Evolutionary conservation across 768 basidiomycete genomes (phyloP).

Genomic region (Serpula lacrymans): DNA sequence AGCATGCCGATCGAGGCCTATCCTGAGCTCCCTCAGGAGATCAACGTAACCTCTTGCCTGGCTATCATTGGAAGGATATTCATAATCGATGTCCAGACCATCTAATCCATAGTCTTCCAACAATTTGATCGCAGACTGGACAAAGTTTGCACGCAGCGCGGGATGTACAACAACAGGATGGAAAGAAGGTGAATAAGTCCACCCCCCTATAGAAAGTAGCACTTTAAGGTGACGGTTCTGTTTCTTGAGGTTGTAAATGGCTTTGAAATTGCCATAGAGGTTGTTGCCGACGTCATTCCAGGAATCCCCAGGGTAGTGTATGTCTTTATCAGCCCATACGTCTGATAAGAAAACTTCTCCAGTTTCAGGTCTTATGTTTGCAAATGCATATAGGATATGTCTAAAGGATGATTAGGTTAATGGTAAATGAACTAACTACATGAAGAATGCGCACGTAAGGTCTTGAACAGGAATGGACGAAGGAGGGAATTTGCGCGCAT

Average conservation of each 20-base stretch:
- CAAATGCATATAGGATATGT: constrained; percentile 92
- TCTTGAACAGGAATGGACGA: constrained; percentile 77
- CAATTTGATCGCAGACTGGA: constrained; percentile 71
- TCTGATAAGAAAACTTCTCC: constrained; percentile 91
- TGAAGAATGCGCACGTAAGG: constrained; percentile 79
- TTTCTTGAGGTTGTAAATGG: constrained; percentile 89
- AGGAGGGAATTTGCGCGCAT: constrained; percentile 89
- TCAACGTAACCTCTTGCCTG: constrained; percentile 84
- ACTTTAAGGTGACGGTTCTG: constrained; percentile 75
- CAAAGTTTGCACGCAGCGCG: constrained; percentile 66
- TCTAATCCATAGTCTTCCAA: constrained; percentile 92
- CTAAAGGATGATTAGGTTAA: constrained; percentile 32
- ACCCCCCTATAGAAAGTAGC: constrained; percentile 90
- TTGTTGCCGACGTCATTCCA: constrained; percentile 93
- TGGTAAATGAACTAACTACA: not conserved
- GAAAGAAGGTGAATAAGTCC: constrained; percentile 89
- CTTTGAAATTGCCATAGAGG: constrained; percentile 94
- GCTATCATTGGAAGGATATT: constrained; percentile 77
- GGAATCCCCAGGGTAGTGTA: constrained; percentile 91
- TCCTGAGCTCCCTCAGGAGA: constrained; percentile 73
- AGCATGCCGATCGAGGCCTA: constrained; percentile 74
- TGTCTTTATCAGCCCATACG: constrained; percentile 93
- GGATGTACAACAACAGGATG: constrained; percentile 75
- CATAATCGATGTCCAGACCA: constrained; percentile 90
- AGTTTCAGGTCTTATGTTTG: constrained; percentile 75